Evolutionary conservation across 2,329 filamentous ascomycete species (phyloP).

Genomic region (Pseudogymnoascus sp.): DNA sequence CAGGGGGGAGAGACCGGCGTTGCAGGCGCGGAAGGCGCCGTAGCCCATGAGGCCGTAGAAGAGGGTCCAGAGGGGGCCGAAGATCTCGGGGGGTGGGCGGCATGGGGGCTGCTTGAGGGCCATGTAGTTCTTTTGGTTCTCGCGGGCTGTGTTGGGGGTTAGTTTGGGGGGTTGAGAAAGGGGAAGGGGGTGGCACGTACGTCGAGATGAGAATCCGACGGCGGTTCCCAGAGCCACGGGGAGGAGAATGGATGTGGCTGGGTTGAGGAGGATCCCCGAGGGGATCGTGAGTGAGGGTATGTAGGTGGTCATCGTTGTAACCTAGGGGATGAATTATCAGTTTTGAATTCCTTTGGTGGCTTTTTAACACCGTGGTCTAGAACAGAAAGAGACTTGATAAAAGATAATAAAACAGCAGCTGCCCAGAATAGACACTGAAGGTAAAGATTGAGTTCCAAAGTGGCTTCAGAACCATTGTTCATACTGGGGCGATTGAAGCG

Average conservation of each 20-base stretch:
- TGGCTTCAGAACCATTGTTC: background rate
- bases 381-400: background rate
- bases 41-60: constrained; percentile 83
- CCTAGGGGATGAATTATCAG: background rate
- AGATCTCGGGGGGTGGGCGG: constrained; percentile 54
- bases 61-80: constrained; percentile 59
- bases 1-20: constrained; percentile 51
- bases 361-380: background rate
- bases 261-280: constrained; percentile 61
- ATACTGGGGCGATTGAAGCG: background rate
- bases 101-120: constrained; percentile 62
- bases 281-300: constrained; percentile 75
- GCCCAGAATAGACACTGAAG: background rate
- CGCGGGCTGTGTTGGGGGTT: constrained; percentile 38
- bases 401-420: background rate
- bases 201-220: constrained; percentile 63
- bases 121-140: constrained; percentile 57
- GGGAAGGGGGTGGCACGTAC: constrained; percentile 40
- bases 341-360: background rate
- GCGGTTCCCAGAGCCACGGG: constrained; percentile 67
- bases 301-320: constrained; percentile 65
- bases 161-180: background rate
- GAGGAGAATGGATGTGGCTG: constrained; percentile 67
- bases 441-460: background rate
- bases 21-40: constrained; percentile 72